Percentiles rank a stretch among this genome's conserved stretches.
Evolutionary conservation across 768 basidiomycete species (phyloP).

Genomic region (Psilocybe subaeruginosa): DNA sequence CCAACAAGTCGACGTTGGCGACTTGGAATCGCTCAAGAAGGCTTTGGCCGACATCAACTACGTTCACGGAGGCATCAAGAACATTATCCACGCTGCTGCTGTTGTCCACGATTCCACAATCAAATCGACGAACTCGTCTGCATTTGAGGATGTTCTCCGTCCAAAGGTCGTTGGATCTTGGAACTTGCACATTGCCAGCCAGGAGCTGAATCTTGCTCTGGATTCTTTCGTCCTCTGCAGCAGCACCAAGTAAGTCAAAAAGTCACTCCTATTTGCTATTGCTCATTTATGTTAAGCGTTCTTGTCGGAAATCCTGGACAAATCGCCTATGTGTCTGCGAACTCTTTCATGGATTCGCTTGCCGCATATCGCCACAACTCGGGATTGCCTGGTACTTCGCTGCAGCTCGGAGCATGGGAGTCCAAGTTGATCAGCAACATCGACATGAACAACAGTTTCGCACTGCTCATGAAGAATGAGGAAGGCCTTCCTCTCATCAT

Average conservation of each 20-base stretch:
- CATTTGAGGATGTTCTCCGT: slow-evolving; percentile 28
- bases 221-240: slow-evolving; percentile 34
- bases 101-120: slow-evolving; percentile 30
- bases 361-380: slow-evolving; percentile 28
- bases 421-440: slow-evolving; percentile 25
- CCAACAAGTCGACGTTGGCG: slow-evolving; percentile 29
- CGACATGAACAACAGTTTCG: slow-evolving; percentile 25
- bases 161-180: slow-evolving; percentile 33
- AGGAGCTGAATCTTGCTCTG: slow-evolving; percentile 27
- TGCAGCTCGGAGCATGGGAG: slow-evolving; percentile 35
- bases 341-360: slow-evolving; percentile 32
- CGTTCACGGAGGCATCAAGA: slow-evolving; percentile 25
- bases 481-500: slow-evolving; percentile 24
- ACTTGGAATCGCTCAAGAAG: slow-evolving; percentile 22
- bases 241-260: slow-evolving; percentile 30
- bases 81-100: slow-evolving; percentile 33
- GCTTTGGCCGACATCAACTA: slow-evolving; percentile 22
- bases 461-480: slow-evolving; percentile 21
- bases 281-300: slow-evolving; percentile 20
- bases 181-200: slow-evolving; percentile 32
- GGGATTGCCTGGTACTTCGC: slow-evolving; percentile 29
- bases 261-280: not conserved
- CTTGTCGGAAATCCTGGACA: slow-evolving; percentile 32
- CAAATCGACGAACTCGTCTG: slow-evolving; percentile 17
- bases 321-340: slow-evolving; percentile 30